Evolutionary conservation across 202 grass and related monocot genomes (phyloP).

Genomic region (Digitaria exilis): DNA sequence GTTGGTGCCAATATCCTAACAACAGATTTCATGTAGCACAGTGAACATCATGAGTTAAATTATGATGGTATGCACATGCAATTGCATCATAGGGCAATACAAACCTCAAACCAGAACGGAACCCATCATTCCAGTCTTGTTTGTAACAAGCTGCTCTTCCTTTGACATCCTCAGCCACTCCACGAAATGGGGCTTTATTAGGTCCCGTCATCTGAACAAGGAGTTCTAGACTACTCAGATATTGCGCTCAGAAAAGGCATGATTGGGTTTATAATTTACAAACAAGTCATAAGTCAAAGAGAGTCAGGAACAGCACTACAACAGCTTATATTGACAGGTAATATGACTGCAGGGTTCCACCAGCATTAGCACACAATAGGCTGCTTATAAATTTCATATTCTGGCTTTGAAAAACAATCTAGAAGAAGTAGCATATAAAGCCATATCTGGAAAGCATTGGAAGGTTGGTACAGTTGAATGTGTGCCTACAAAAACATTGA

Average conservation of each 20-base stretch:
- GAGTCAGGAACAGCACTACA: not conserved
- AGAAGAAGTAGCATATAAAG: conserved; percentile 16
- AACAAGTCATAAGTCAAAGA: not conserved
- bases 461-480: conserved; percentile 8
- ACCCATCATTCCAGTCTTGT: conserved; percentile 72
- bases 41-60: not conserved
- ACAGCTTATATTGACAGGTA: not conserved
- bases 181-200: conserved; percentile 44
- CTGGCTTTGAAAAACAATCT: not conserved
- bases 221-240: conserved; percentile 7
- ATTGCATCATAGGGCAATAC: not conserved
- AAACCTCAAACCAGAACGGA: conserved; percentile 62
- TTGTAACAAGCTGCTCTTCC: conserved; percentile 75
- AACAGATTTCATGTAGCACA: conserved; percentile 28
- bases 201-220: conserved; percentile 47
- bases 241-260: not conserved
- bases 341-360: not conserved
- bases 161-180: conserved; percentile 73
- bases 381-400: not conserved
- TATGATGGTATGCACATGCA: not conserved
- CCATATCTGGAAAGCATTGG: not conserved
- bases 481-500: not conserved
- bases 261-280: conserved; percentile 6
- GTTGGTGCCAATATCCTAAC: conserved; percentile 85
- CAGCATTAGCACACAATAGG: conserved; percentile 25